Evolutionary conservation across 192 early-diverging fungal species (phyloP).

Genomic region (Coemansia asiatica): DNA sequence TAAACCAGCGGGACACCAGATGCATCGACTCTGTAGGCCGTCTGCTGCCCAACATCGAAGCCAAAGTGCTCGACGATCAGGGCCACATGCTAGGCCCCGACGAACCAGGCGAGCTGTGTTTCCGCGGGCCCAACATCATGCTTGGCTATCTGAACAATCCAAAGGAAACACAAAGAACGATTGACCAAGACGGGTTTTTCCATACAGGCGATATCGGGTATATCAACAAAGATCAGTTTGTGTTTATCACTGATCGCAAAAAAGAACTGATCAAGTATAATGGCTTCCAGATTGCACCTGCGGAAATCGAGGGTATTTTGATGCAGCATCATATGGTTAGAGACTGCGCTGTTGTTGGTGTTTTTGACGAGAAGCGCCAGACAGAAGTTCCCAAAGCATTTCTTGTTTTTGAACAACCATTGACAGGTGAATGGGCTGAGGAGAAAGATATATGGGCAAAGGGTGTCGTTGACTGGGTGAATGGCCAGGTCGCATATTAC

Average conservation of each 20-base stretch:
- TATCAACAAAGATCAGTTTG: conserved; percentile 59
- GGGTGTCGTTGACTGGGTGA: conserved; percentile 23
- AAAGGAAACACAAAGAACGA: conserved; percentile 64
- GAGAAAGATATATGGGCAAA: conserved; percentile 5
- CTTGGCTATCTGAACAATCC: conserved; percentile 77
- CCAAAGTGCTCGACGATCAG: conserved; percentile 66
- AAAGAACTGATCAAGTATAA: conserved; percentile 96
- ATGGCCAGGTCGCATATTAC: conserved; percentile 37
- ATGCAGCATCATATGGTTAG: conserved; percentile 64
- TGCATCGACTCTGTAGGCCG: conserved; percentile 61
- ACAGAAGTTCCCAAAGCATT: conserved; percentile 53
- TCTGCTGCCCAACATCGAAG: conserved; percentile 70
- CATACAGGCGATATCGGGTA: conserved; percentile 81
- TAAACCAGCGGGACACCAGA: conserved; percentile 5
- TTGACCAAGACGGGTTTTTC: conserved; percentile 74
- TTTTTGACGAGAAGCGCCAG: conserved; percentile 56
- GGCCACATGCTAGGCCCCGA: conserved; percentile 24
- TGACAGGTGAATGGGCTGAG: neutral
- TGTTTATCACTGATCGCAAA: conserved; percentile 68
- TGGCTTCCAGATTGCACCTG: conserved; percentile 75
- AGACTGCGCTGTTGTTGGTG: conserved; percentile 67
- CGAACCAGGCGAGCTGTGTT: conserved; percentile 77
- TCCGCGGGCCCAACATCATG: conserved; percentile 87
- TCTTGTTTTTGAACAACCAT: conserved; percentile 16
- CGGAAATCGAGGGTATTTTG: conserved; percentile 76